Evolutionary conservation across 2,329 filamentous ascomycete genomes (phyloP).

Genomic region (Penicillium vulpinum): DNA sequence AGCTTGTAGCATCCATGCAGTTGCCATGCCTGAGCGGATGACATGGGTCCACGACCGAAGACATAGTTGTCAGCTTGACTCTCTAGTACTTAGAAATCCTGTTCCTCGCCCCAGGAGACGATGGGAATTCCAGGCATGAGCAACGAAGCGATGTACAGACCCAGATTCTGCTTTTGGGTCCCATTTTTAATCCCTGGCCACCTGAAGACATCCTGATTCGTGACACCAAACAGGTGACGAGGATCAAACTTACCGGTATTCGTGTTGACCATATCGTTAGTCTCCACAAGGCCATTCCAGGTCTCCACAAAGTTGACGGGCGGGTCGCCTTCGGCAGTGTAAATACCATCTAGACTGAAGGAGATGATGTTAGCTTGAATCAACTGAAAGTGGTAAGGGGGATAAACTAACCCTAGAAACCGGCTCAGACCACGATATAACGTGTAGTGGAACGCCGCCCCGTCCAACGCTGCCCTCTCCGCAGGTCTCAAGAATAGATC

Average conservation of each 20-base stretch:
- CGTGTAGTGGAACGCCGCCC: conserved; percentile 63
- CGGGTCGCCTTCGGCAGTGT: conserved; percentile 55
- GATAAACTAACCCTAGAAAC: conserved; percentile 50
- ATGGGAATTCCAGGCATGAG: conserved; percentile 62
- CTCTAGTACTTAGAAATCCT: conserved; percentile 63
- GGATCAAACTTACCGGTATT: conserved; percentile 64
- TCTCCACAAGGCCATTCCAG: conserved; percentile 58
- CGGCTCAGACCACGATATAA: conserved; percentile 61
- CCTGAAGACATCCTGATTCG: conserved; percentile 66
- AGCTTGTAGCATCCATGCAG: conserved; percentile 64
- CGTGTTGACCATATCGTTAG: conserved; percentile 60
- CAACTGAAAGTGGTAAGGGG: background rate
- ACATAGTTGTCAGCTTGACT: conserved; percentile 66
- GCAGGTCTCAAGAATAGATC: conserved; percentile 51
- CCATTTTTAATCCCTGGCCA: conserved; percentile 61
- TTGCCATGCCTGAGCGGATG: conserved; percentile 61
- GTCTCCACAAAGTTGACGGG: conserved; percentile 54
- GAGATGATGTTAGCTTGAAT: background rate
- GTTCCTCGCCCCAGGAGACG: conserved; percentile 66
- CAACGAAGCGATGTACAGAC: conserved; percentile 59
- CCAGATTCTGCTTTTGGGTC: conserved; percentile 57
- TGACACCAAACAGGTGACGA: conserved; percentile 63
- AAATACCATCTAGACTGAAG: conserved; percentile 53
- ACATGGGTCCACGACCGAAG: conserved; percentile 64
- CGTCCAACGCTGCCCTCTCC: conserved; percentile 58